These are phyloP conservation scores for Blastobotrys terrestris DNA, from an alignment of 805 yeast genomes.

Conservation along the genomic window DNA sequence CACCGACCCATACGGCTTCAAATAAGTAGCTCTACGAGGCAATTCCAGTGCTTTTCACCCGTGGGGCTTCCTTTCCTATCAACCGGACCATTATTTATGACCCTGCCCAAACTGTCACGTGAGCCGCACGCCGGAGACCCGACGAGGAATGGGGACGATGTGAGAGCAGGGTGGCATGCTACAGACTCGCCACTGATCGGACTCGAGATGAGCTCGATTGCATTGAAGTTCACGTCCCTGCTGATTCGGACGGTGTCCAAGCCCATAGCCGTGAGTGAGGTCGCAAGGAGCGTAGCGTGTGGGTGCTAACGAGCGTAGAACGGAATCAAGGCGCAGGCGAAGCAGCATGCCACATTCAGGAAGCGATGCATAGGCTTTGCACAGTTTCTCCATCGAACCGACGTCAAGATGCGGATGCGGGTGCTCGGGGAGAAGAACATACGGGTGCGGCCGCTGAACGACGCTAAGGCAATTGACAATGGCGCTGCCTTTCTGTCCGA, in stretches of 20 bases:
- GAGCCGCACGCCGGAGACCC: no score
- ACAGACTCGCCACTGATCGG: no score
- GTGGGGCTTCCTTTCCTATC: no score
- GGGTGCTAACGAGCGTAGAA: constrained; percentile 29
- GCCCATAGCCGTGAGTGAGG: constrained; percentile 54
- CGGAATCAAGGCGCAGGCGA: constrained; percentile 65
- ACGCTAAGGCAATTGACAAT: constrained; percentile 70
- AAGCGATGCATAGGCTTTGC: constrained; percentile 62
- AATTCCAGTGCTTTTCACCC: no score
- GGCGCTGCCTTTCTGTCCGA: constrained; percentile 80
- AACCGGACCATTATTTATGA: no score
- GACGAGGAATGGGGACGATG: no score
- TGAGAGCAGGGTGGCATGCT: no score
- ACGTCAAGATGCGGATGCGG: constrained; percentile 53
- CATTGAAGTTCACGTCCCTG: constrained; percentile 65
- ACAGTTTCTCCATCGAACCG: constrained; percentile 63
- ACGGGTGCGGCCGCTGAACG: constrained; percentile 71
- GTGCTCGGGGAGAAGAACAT: constrained; percentile 49
- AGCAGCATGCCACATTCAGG: constrained; percentile 60
- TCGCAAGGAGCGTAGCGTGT: neutral
- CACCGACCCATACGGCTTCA: no score
- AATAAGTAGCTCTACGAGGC: no score
- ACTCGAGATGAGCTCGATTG: constrained; percentile 82
- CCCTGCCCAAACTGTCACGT: no score
- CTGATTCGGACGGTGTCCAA: constrained; percentile 70